These are phyloP conservation scores for Cyclostephanos tholiformis DNA, from an alignment of 108 stramenopile species.

Conservation along the genomic window DNA sequence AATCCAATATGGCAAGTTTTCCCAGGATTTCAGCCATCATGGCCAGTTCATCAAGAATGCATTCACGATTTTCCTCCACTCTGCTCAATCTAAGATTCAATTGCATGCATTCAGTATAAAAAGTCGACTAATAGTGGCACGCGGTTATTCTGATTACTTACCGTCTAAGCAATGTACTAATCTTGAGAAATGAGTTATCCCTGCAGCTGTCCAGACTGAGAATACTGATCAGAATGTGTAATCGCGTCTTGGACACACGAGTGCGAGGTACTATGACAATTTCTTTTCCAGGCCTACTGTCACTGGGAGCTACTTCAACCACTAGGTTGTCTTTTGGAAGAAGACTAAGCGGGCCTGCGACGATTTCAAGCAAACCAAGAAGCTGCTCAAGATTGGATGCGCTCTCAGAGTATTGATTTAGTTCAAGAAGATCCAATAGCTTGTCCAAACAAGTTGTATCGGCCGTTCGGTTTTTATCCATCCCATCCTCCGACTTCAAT, in stretches of 20 bases:
- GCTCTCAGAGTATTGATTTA: slow-evolving; percentile 63
- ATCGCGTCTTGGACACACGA: slow-evolving; percentile 59
- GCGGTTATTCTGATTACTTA: too few species aligned
- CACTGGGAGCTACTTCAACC: slow-evolving; percentile 44
- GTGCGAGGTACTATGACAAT: slow-evolving; percentile 78
- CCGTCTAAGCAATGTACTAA: slow-evolving; percentile 72
- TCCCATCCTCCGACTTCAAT: slow-evolving; percentile 16
- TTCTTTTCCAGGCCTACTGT: slow-evolving; percentile 62
- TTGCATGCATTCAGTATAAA: too few species aligned
- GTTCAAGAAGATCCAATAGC: slow-evolving; percentile 71
- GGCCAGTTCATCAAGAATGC: slow-evolving; percentile 35
- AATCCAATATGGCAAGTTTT: slow-evolving; percentile 70
- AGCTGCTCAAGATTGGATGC: slow-evolving; percentile 83
- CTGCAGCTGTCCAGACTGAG: slow-evolving; percentile 78
- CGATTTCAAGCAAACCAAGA: slow-evolving; percentile 67
- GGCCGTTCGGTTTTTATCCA: background rate
- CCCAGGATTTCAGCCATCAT: slow-evolving; percentile 50
- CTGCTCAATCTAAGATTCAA: slow-evolving; percentile 49
- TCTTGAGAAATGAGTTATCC: slow-evolving; percentile 74
- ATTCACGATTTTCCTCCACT: slow-evolving; percentile 62
- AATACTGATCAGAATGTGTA: slow-evolving; percentile 74
- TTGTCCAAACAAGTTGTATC: slow-evolving; percentile 57
- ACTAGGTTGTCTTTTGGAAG: slow-evolving; percentile 70
- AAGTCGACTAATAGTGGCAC: too few species aligned
- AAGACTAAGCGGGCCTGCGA: slow-evolving; percentile 63